phyloP scores from a whole-genome alignment of 1,139 yeast species.

The Candida pseudocylindracea region DNA sequence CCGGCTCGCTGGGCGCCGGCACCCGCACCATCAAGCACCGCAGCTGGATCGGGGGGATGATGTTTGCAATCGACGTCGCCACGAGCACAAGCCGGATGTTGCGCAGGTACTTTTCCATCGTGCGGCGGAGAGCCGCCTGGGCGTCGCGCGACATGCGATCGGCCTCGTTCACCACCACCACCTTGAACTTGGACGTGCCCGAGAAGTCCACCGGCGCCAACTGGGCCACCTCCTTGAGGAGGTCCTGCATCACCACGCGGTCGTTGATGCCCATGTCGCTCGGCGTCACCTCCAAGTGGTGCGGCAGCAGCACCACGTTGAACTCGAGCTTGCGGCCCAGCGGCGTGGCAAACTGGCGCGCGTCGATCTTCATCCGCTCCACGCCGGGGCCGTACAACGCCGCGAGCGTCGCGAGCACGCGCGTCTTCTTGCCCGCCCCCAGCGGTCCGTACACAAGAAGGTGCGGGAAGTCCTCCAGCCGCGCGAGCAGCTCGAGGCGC shows the following conservation, averaged over 20 bases:
- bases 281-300: slow-evolving; percentile 90
- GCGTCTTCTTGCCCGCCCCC: slow-evolving; percentile 93
- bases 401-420: slow-evolving; percentile 61
- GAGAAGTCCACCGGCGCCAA: slow-evolving; percentile 74
- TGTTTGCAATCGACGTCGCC: slow-evolving; percentile 77
- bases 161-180: slow-evolving; percentile 87
- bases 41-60: slow-evolving; percentile 84
- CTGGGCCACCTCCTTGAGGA: slow-evolving; percentile 84
- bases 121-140: slow-evolving; percentile 90
- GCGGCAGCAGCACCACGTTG: slow-evolving; percentile 74
- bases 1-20: slow-evolving; percentile 53
- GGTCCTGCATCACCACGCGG: slow-evolving; percentile 81
- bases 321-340: slow-evolving; percentile 62
- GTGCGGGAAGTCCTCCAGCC: slow-evolving; percentile 84
- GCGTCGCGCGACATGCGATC: slow-evolving; percentile 87
- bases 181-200: slow-evolving; percentile 55
- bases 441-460: slow-evolving; percentile 82
- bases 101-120: slow-evolving; percentile 92
- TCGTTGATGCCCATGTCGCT: slow-evolving; percentile 94
- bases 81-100: slow-evolving; percentile 69
- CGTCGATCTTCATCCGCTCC: slow-evolving; percentile 71
- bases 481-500: slow-evolving; percentile 40
- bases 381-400: slow-evolving; percentile 72
- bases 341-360: slow-evolving; percentile 60
- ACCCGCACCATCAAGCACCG: slow-evolving; percentile 74